Conservation (phyloP, 768 basidiomycete species). For the Amanita exitialis region DNA sequence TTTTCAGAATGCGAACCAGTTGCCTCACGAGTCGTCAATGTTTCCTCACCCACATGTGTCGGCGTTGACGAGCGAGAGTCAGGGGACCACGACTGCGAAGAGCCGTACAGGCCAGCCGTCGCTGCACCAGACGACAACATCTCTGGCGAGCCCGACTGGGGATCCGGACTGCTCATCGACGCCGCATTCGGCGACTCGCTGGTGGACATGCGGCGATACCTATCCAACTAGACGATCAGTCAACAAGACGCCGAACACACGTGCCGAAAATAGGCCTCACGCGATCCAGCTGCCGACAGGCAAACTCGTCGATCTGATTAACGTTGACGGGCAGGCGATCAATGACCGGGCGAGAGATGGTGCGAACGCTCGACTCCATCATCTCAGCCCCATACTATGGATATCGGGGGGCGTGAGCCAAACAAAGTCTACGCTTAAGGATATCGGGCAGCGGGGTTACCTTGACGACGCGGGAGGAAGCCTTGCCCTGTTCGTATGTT, state of each 20-base stretch:
- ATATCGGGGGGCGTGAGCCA: not conserved
- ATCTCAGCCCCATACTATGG: constrained; percentile 80
- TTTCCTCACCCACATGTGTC: constrained; percentile 11
- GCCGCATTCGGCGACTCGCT: constrained; percentile 13
- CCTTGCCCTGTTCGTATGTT: constrained; percentile 77
- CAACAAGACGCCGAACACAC: not conserved
- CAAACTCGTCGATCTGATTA: constrained; percentile 76
- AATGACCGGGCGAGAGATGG: constrained; percentile 74
- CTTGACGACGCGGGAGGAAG: constrained; percentile 77
- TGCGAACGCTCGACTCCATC: constrained; percentile 76
- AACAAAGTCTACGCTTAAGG: not conserved
- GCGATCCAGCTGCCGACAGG: constrained; percentile 78
- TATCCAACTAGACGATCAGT: constrained; percentile 29
- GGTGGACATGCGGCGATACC: constrained; percentile 33
- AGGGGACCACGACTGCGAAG: constrained; percentile 21
- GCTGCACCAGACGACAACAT: constrained; percentile 12
- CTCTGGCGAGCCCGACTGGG: not conserved
- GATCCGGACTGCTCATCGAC: not conserved
- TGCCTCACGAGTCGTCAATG: not conserved
- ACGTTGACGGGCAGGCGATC: constrained; percentile 68
- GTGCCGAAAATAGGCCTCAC: constrained; percentile 30
- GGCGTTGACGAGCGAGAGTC: constrained; percentile 19
- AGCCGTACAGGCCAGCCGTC: constrained; percentile 22
- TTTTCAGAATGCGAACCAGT: not conserved
- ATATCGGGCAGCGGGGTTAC: constrained; percentile 26